These are phyloP conservation scores for Escallonia herrerae DNA, from an alignment of 129 eudicot genomes.

Conservation along the genomic window DNA sequence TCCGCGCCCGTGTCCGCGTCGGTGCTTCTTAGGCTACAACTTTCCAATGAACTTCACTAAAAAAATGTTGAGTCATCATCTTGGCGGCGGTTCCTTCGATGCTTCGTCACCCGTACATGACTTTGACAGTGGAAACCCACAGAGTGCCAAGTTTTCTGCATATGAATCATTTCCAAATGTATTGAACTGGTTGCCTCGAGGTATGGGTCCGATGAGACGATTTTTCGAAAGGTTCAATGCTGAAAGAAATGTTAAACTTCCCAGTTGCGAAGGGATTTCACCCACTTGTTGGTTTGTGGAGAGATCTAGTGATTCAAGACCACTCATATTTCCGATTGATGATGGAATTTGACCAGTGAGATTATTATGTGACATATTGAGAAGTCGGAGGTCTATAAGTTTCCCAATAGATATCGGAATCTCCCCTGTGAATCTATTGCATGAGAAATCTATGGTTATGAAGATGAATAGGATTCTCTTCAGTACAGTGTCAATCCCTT, in stretches of 20 bases:
- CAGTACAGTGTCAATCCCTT: constrained; percentile 3
- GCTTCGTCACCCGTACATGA: constrained; percentile 17
- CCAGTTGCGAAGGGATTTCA: constrained; percentile 20
- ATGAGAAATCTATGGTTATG: constrained; percentile 6
- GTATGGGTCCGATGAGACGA: constrained; percentile 22
- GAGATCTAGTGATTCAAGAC: constrained; percentile 19
- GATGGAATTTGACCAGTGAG: constrained; percentile 20
- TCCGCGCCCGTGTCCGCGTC: no score
- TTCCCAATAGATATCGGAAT: constrained; percentile 14
- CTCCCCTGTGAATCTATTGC: constrained; percentile 13
- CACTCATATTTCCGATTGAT: constrained; percentile 9
- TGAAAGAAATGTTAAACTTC: constrained; percentile 10
- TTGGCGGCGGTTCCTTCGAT: neutral
- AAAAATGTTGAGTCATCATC: constrained; percentile 16
- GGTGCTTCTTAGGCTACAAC: no score
- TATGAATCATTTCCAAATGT: constrained; percentile 18
- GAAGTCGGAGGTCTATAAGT: constrained; percentile 10
- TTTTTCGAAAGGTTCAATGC: constrained; percentile 22
- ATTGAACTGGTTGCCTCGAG: constrained; percentile 17
- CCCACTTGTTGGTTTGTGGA: constrained; percentile 18
- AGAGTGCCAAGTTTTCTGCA: constrained; percentile 14
- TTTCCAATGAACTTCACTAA: neutral
- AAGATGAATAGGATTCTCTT: constrained; percentile 7
- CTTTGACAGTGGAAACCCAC: constrained; percentile 20
- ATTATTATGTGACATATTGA: constrained; percentile 29